Conservation (phyloP, 2,329 filamentous ascomycete genomes). For the Trichoderma citrinoviride region DNA sequence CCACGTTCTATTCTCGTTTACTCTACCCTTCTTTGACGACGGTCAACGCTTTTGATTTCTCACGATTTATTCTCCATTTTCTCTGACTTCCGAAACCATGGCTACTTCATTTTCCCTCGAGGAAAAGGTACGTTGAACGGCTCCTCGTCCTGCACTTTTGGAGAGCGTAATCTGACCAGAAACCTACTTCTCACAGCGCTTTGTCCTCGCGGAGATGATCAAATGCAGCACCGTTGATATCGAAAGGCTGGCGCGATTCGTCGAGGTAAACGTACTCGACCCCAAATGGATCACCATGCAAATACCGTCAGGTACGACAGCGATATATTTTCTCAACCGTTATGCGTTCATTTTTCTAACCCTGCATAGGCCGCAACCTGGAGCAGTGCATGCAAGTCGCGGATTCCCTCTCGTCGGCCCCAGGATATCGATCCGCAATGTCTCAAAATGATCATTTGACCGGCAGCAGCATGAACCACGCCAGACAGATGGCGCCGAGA, state of each 20-base stretch:
- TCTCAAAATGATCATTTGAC: slow-evolving; percentile 18
- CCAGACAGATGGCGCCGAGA: slow-evolving; percentile 9
- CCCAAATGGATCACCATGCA: slow-evolving; percentile 50
- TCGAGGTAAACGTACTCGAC: slow-evolving; percentile 41
- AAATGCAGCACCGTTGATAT: slow-evolving; percentile 54
- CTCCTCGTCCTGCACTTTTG: neutral
- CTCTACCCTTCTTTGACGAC: slow-evolving; percentile 4
- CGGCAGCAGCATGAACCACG: slow-evolving; percentile 5
- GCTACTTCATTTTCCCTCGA: slow-evolving; percentile 11
- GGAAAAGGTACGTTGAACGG: slow-evolving; percentile 22
- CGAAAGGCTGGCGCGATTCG: slow-evolving; percentile 45
- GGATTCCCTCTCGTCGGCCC: slow-evolving; percentile 37
- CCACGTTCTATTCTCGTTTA: slow-evolving; percentile 4
- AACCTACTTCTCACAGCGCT: slow-evolving; percentile 42
- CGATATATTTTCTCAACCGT: neutral
- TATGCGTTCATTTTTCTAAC: neutral
- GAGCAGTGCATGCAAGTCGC: slow-evolving; percentile 45
- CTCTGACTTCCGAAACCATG: slow-evolving; percentile 7
- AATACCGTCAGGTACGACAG: slow-evolving; percentile 44
- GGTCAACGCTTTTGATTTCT: neutral
- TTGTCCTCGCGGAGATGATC: slow-evolving; percentile 57
- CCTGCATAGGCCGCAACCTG: slow-evolving; percentile 45
- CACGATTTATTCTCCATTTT: neutral
- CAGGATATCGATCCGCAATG: neutral
- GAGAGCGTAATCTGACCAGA: neutral